Conservation (phyloP, 1,284 basidiomycete genomes). For the Peniophora sp. region DNA sequence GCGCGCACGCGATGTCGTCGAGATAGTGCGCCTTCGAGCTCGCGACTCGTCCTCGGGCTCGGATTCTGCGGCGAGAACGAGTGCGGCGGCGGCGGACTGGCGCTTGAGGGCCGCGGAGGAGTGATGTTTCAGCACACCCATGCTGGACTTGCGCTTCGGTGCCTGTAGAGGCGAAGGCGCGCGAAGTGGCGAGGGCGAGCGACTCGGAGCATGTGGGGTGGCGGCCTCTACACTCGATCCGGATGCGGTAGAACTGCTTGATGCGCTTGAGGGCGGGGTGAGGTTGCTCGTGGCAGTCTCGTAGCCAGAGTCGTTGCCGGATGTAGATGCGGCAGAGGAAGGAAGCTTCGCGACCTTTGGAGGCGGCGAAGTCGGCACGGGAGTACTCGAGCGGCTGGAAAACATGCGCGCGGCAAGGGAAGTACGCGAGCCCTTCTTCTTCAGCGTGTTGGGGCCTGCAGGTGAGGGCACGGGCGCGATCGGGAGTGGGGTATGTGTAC, state of each 20-base stretch:
- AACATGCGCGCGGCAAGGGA: not conserved
- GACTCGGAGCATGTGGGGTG: not conserved
- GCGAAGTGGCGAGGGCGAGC: not conserved
- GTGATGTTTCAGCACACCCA: not conserved
- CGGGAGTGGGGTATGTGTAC: not conserved
- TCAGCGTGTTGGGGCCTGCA: not conserved
- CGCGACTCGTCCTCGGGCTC: not conserved
- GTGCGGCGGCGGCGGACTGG: too few species aligned
- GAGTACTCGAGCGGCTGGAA: not conserved
- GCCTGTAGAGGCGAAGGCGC: too few species aligned
- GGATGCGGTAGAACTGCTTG: too few species aligned
- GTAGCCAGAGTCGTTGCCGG: too few species aligned
- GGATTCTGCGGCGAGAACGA: not conserved
- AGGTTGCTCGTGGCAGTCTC: too few species aligned
- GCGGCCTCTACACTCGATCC: too few species aligned
- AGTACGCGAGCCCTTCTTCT: not conserved
- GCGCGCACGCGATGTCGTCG: not conserved
- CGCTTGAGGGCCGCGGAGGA: not conserved
- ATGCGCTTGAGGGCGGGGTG: too few species aligned
- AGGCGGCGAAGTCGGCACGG: not conserved
- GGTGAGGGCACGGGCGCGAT: conserved; percentile 1
- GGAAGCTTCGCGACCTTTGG: not conserved
- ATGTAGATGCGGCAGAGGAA: too few species aligned
- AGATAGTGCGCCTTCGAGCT: not conserved
- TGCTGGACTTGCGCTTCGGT: not conserved